These are phyloP conservation scores for Pichia paraexigua DNA, from an alignment of 805 yeast species.

Conservation along the genomic window DNA sequence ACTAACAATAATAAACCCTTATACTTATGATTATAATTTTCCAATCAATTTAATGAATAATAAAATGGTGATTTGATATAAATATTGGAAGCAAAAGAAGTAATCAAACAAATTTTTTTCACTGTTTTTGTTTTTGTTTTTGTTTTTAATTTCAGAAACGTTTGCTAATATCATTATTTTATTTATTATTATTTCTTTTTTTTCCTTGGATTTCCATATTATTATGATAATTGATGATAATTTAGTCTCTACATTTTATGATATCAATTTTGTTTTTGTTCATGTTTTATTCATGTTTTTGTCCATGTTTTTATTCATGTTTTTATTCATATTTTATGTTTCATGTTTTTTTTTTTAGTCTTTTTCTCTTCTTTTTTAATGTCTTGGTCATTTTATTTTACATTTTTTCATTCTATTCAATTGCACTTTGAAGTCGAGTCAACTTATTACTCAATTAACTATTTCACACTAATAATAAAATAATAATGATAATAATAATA, in stretches of 20 bases:
- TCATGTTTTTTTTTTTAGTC: not conserved
- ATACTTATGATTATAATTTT: not conserved
- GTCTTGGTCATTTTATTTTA: not conserved
- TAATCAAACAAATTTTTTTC: not conserved
- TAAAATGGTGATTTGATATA: not conserved
- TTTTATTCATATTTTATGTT: not conserved
- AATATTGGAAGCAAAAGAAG: not conserved
- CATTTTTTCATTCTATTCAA: not conserved
- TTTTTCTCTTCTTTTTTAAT: not conserved
- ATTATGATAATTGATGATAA: not conserved
- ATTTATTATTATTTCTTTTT: not conserved
- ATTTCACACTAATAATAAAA: not conserved
- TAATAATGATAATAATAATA: too few species aligned
- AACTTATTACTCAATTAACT: not conserved
- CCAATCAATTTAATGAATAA: not conserved
- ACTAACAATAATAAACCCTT: not conserved
- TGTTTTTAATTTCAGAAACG: not conserved
- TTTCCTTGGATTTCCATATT: not conserved
- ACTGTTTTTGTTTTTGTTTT: not conserved
- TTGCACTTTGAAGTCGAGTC: not conserved
- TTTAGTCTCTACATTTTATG: not conserved
- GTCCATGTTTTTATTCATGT: too few species aligned
- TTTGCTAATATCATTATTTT: not conserved
- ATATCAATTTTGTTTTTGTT: not conserved
- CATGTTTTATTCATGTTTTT: not conserved